A percentile compares a stretch with the other conserved stretches of the same genome.
phyloP scores from a whole-genome alignment of 805 yeast species.

The Saccharomyces eubayanus region DNA sequence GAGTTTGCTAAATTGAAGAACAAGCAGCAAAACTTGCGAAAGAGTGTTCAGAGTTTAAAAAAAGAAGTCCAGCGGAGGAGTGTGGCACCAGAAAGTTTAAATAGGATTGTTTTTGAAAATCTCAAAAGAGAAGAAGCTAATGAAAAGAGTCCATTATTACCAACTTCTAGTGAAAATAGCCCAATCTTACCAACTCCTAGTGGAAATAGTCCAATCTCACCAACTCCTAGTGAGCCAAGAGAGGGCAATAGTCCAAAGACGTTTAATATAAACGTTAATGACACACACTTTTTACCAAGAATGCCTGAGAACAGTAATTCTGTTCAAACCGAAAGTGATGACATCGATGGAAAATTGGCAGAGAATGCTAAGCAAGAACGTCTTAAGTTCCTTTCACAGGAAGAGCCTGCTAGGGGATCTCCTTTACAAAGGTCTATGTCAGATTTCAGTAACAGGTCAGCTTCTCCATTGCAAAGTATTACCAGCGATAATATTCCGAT shows the following conservation, averaged over 20 bases:
- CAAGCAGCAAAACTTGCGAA: neutral
- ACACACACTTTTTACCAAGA: neutral
- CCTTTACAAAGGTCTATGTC: neutral
- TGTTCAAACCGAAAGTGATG: neutral
- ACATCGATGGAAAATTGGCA: neutral
- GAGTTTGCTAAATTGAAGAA: slow-evolving; percentile 18
- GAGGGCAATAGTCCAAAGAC: neutral
- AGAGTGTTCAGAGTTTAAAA: neutral
- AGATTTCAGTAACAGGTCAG: neutral
- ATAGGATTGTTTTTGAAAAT: neutral
- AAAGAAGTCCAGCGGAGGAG: neutral
- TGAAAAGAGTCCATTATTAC: neutral
- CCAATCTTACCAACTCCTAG: too few species aligned
- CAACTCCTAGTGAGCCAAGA: neutral
- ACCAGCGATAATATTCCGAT: neutral
- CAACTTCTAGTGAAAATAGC: neutral
- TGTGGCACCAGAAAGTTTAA: neutral
- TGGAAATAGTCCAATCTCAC: neutral
- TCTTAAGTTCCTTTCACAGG: neutral
- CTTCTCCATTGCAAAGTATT: neutral
- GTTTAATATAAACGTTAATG: neutral
- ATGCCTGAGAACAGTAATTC: neutral
- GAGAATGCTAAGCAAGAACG: neutral
- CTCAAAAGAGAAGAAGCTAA: neutral
- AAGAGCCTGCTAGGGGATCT: neutral